phyloP scores from a whole-genome alignment of 164 flowering plant species.

The Chimonanthus praecox region DNA sequence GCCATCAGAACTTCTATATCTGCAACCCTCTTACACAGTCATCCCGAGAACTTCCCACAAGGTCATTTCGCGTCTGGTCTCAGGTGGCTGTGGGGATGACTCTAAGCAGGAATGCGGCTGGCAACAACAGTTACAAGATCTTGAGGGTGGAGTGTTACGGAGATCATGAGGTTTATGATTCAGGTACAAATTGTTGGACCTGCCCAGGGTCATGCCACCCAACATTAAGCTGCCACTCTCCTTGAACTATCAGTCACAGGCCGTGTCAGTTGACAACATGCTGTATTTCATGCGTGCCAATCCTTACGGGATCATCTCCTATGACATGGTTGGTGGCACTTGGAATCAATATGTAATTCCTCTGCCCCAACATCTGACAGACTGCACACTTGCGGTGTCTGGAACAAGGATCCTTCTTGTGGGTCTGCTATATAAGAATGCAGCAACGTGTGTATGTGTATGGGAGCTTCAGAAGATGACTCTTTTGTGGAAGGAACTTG shows the following conservation, averaged over 20 bases:
- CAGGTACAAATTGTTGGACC: conserved; percentile 54
- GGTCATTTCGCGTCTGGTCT: conserved; percentile 78
- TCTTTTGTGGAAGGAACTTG: conserved; percentile 99
- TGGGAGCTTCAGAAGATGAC: conserved; percentile 23
- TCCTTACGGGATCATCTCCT: conserved; percentile 82
- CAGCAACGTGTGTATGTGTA: conserved; percentile 92
- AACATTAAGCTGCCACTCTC: conserved; percentile 63
- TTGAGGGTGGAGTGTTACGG: conserved; percentile 82
- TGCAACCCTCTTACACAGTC: conserved; percentile 87
- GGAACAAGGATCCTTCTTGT: conserved; percentile 76
- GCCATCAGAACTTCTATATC: conserved; percentile 67
- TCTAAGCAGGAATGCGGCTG: conserved; percentile 32
- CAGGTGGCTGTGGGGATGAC: conserved; percentile 91
- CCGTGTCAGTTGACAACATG: conserved; percentile 42
- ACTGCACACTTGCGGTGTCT: conserved; percentile 75
- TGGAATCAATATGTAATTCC: conserved; percentile 83
- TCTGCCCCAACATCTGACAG: conserved; percentile 53
- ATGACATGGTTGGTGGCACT: conserved; percentile 54
- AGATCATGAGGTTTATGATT: conserved; percentile 81
- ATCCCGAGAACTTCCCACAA: conserved; percentile 64
- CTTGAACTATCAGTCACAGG: conserved; percentile 67
- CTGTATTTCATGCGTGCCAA: conserved; percentile 79
- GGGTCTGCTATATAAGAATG: conserved; percentile 84
- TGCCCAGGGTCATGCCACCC: conserved; percentile 62
- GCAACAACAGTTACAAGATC: conserved; percentile 60